Evolutionary conservation across 306 rosid genomes (phyloP).

Genomic region (Carpinus fangiana): DNA sequence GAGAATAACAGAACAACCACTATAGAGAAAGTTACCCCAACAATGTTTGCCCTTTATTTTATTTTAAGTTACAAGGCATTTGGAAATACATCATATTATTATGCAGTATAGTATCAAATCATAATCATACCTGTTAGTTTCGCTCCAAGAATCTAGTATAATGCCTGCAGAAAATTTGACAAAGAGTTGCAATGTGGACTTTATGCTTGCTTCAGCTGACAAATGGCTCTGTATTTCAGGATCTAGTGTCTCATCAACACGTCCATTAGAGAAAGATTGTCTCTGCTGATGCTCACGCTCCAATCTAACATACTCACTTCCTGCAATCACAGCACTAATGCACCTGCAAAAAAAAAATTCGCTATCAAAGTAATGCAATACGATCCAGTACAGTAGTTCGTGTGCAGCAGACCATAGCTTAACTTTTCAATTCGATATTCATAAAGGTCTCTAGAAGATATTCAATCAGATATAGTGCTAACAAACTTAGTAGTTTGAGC

Average conservation of each 20-base stretch:
- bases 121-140: constrained; percentile 55
- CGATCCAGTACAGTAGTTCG: not conserved
- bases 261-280: constrained; percentile 67
- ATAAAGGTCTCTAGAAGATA: constrained; percentile 16
- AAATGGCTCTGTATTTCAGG: constrained; percentile 54
- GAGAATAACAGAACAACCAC: not conserved
- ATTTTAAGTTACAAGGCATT: not conserved
- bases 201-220: constrained; percentile 86
- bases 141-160: constrained; percentile 86
- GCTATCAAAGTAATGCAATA: constrained; percentile 15
- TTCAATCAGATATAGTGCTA: constrained; percentile 5
- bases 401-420: constrained; percentile 6
- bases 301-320: constrained; percentile 91
- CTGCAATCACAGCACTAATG: constrained; percentile 85
- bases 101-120: constrained; percentile 1
- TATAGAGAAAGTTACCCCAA: not conserved
- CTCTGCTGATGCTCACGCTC: constrained; percentile 79
- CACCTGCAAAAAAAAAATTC: constrained; percentile 61
- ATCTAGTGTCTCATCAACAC: constrained; percentile 52
- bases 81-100: not conserved
- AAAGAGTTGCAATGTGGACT: constrained; percentile 86
- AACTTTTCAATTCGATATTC: constrained; percentile 15
- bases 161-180: constrained; percentile 81
- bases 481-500: not conserved
- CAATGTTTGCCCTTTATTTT: not conserved